Evolutionary conservation across 2,329 filamentous ascomycete species (phyloP), one percentile per base, ranked within the genome.

Genomic region (Trichoderma endophyticum): DNA sequence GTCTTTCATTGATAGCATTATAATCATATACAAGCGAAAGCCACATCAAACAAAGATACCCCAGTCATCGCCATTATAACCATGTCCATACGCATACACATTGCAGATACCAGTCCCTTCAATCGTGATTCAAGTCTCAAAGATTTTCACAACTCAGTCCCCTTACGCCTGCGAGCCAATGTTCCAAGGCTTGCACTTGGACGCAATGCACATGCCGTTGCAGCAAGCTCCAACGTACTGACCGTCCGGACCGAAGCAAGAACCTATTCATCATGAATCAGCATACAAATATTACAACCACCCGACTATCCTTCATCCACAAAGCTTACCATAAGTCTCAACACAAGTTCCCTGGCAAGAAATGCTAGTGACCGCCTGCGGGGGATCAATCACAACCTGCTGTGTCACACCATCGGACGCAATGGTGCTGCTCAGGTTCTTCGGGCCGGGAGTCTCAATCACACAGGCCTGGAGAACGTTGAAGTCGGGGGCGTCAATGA

Each of bases 301-400:
- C n/a, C 18, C 5, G 18, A 61, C 30, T n/a, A 34, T 39, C 7
- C 24, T 12, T 18, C 9, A 28, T 61, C n/a, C 12, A 61, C 57
- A 61, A 9, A 26, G 26, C 75, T 73, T 71, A 80, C 82, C 77
- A 66, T 82, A 84, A 6, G 78, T 82, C 2, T 79, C 73, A n/a
- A 86, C 78, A 74, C 83, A 87, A 3, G 77, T 74, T 68, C 84
- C 83, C 66, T 79, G 74, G 77, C 84, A 86, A 74, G 79, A 82
- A 26, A 86, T 83, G 15, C 78, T 79, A 6, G 77, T 77, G 66
- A 87, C 80, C 4, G 82, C 81, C 76, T 83, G 80, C 4, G 85
- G 83, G 26, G 85, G 84, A 0, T 83, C 82, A 28, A 87, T 79
- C 9, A 81, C 76, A 26, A 87, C 78, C 71, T 83, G 81, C 74